Percentiles rank a stretch among this genome's conserved stretches.
Conservation (phyloP, 225 moss, liverwort and hornwort genomes). For the Marchantia polymorpha region DNA sequence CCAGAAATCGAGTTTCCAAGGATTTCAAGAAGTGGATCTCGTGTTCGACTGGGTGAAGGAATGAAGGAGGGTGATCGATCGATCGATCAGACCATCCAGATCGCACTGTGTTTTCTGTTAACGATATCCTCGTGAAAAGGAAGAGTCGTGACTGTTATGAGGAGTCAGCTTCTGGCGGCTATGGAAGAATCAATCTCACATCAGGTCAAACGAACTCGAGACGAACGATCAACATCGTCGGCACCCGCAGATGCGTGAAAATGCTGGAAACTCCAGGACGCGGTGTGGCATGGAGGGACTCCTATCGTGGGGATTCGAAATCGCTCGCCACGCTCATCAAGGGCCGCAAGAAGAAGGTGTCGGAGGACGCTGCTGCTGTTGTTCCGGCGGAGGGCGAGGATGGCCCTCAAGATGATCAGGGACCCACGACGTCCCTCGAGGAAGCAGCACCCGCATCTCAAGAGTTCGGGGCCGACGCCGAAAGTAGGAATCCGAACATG, state of each 20-base stretch:
- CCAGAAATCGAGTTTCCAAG: no score
- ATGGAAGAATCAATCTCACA: neutral
- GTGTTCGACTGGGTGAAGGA: no score
- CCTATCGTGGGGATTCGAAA: neutral
- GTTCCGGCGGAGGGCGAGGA: neutral
- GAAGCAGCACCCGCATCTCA: neutral
- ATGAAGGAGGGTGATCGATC: no score
- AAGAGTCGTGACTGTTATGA: slow-evolving; percentile 11
- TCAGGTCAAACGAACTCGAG: neutral
- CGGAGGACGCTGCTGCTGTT: no score
- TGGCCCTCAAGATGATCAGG: neutral
- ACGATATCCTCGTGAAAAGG: neutral
- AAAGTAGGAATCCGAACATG: neutral
- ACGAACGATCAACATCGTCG: neutral
- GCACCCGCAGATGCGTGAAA: neutral
- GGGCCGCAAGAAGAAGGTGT: neutral
- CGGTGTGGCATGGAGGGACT: neutral
- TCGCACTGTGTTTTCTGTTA: no score
- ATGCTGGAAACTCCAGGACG: neutral
- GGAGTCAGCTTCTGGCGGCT: neutral
- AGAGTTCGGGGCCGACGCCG: neutral
- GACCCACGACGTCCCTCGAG: neutral
- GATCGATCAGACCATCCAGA: no score
- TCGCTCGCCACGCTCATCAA: neutral
- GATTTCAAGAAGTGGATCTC: no score